Base-by-base conservation (phyloP, 108 stramenopile genomes). In the Nitzschia sp. region DNA sequence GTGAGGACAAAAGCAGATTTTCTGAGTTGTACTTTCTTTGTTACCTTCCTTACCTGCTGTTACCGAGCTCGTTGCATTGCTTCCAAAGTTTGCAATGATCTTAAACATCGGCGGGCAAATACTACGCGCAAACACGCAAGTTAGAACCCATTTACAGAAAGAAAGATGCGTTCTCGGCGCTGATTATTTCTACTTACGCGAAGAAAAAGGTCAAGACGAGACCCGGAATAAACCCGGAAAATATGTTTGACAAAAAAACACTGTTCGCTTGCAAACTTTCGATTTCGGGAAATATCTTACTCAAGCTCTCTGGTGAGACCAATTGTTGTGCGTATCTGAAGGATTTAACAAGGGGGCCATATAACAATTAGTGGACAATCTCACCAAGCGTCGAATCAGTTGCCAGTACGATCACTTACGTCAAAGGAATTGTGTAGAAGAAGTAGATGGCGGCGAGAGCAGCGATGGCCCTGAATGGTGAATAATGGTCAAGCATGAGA, bases 71-170 rank as follows among this genome's bases (percentile, higher is more conserved):
- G 84, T 84, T 35, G 94, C 87, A 41, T 83, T 85, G 46, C 82
- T 82, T 17, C 91, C 91, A 65, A 89, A 87, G 62, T 95, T 95
- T 1, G 94, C 85, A 65, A 95, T 92, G 4, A 75, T 64, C 80
- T 92, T 95, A 77, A 95, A 95, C 72, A 95, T 81, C 0, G 88
- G 77, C 22, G 92, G 92, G 44, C 92, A 93, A 2, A 89, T 31
- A 16, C 57, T 64, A 27, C 16, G 3, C 45, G 3, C 5, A 21
- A 22, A 6, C 16, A 21, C 55, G 55, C 17, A 29, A 16, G 27
- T 28, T 3, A 56, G 6, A 52, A 15, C n/a, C n/a, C 50, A n/a
- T 52, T 19, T 48, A 23, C 11, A 28, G 27, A 29, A 46, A 47
- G 52, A 66, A 31, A 66, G 11, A 21, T 50, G 13, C 15, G 34